These are phyloP conservation scores for Neurospora sp. DNA, from an alignment of 495 filamentous ascomycete species.

Conservation along the genomic window DNA sequence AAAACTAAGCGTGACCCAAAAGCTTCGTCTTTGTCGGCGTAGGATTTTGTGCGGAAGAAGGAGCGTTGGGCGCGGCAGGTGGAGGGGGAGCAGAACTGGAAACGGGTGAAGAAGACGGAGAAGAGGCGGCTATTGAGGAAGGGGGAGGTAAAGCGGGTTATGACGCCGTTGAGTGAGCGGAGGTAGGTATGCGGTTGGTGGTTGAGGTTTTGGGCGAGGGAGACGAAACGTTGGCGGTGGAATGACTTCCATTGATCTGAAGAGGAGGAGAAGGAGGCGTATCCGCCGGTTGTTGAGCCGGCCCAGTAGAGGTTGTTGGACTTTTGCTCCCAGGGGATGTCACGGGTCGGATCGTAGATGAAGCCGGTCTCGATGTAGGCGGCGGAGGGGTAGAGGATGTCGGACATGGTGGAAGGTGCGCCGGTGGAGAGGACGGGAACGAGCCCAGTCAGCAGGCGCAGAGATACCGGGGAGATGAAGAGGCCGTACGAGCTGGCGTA, in stretches of 20 bases:
- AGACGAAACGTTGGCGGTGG: slow-evolving; percentile 42
- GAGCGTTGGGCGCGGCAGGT: background rate
- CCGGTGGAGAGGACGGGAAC: slow-evolving; percentile 32
- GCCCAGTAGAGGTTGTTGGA: slow-evolving; percentile 38
- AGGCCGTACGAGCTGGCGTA: slow-evolving; percentile 21
- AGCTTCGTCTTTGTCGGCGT: slow-evolving; percentile 11
- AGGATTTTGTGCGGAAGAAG: slow-evolving; percentile 15
- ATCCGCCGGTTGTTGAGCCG: slow-evolving; percentile 40
- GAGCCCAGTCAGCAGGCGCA: slow-evolving; percentile 13
- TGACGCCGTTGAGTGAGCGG: background rate
- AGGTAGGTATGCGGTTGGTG: slow-evolving; percentile 11
- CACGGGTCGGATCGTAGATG: slow-evolving; percentile 24
- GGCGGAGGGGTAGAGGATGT: slow-evolving; percentile 29
- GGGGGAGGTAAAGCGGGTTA: background rate
- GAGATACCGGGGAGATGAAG: slow-evolving; percentile 16
- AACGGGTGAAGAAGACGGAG: slow-evolving; percentile 1
- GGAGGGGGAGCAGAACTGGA: background rate
- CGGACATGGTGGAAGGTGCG: slow-evolving; percentile 24
- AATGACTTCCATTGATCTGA: slow-evolving; percentile 23
- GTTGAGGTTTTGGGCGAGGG: slow-evolving; percentile 24
- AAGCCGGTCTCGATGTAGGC: slow-evolving; percentile 23
- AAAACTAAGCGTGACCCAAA: slow-evolving; percentile 25
- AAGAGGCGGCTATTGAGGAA: slow-evolving; percentile 15
- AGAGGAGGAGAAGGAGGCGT: slow-evolving; percentile 11
- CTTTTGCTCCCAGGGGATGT: slow-evolving; percentile 34